These are phyloP conservation scores for Dothideomycetidae sp. DNA, from an alignment of 2,329 filamentous ascomycete genomes.

Conservation along the genomic window DNA sequence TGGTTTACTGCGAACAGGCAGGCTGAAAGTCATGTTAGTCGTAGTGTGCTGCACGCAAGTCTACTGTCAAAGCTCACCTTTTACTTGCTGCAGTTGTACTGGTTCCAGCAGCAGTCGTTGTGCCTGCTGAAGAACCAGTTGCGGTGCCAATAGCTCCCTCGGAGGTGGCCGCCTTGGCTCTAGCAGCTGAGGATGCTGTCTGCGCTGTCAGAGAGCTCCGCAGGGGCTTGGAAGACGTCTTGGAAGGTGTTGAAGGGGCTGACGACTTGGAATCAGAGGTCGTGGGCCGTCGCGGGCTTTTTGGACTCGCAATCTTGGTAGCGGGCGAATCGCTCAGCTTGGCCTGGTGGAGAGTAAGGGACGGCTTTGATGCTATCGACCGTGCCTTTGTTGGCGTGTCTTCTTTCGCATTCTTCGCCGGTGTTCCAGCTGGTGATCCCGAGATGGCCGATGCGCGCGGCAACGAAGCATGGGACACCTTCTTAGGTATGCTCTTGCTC, in stretches of 20 bases:
- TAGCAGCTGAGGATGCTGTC: slow-evolving; percentile 21
- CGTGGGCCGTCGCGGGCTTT: slow-evolving; percentile 9
- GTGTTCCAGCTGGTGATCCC: slow-evolving; percentile 11
- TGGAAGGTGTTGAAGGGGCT: slow-evolving; percentile 9
- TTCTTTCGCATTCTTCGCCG: slow-evolving; percentile 5
- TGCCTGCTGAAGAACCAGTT: slow-evolving; percentile 13
- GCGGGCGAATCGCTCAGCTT: slow-evolving; percentile 11
- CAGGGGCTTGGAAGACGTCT: slow-evolving; percentile 13
- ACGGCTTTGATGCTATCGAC: slow-evolving; percentile 13
- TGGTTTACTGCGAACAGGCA: slow-evolving; percentile 29
- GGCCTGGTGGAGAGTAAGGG: slow-evolving; percentile 3
- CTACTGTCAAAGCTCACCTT: slow-evolving; percentile 15
- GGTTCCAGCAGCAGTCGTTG: no score
- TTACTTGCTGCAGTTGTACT: slow-evolving; percentile 24
- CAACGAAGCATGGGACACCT: slow-evolving; percentile 6
- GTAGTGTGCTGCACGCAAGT: no score
- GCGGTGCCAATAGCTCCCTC: slow-evolving; percentile 11
- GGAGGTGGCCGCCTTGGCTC: slow-evolving; percentile 14
- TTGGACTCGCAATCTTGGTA: slow-evolving; percentile 15
- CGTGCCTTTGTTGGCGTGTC: slow-evolving; percentile 3
- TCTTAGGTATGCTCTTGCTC: slow-evolving; percentile 11
- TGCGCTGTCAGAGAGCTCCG: slow-evolving; percentile 22
- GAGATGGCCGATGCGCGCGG: slow-evolving; percentile 1
- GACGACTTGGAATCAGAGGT: slow-evolving; percentile 9
- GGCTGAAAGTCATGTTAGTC: slow-evolving; percentile 15